phyloP scores from a whole-genome alignment of 305 asterid species.

The Caryopteris hybrid region DNA sequence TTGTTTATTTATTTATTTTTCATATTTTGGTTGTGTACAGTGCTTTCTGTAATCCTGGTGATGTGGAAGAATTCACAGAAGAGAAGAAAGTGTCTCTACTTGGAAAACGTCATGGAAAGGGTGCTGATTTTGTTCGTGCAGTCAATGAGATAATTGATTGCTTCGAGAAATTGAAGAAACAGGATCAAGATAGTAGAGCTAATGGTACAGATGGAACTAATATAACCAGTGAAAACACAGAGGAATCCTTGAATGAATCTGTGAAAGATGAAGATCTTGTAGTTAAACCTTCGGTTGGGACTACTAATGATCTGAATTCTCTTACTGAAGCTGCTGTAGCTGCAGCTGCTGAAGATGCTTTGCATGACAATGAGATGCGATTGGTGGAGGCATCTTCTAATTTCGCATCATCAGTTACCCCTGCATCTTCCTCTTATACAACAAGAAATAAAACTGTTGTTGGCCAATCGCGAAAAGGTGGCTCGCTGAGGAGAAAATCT shows the following conservation, averaged over 20 bases:
- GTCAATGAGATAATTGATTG: constrained; percentile 67
- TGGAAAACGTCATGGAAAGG: constrained; percentile 86
- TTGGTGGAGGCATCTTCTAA: constrained; percentile 37
- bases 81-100: constrained; percentile 73
- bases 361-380: constrained; percentile 35
- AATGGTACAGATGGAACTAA: constrained; percentile 30
- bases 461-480: constrained; percentile 35
- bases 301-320: constrained; percentile 40
- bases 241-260: constrained; percentile 35
- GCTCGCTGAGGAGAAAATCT: constrained; percentile 44
- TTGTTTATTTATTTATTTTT: neutral
- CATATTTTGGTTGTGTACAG: constrained; percentile 37
- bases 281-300: constrained; percentile 33
- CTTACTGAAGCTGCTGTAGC: constrained; percentile 52
- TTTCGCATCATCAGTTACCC: constrained; percentile 27
- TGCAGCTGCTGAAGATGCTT: constrained; percentile 47
- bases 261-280: constrained; percentile 40
- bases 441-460: constrained; percentile 46
- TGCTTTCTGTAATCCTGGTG: constrained; percentile 90
- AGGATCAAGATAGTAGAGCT: constrained; percentile 32
- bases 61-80: constrained; percentile 88
- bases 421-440: constrained; percentile 34
- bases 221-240: constrained; percentile 29
- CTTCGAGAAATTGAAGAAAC: constrained; percentile 63
- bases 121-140: constrained; percentile 86